Evolutionary conservation across 495 filamentous ascomycete genomes (phyloP), one percentile per base, ranked within the genome.

Genomic region (Penicillium maclennaniae): DNA sequence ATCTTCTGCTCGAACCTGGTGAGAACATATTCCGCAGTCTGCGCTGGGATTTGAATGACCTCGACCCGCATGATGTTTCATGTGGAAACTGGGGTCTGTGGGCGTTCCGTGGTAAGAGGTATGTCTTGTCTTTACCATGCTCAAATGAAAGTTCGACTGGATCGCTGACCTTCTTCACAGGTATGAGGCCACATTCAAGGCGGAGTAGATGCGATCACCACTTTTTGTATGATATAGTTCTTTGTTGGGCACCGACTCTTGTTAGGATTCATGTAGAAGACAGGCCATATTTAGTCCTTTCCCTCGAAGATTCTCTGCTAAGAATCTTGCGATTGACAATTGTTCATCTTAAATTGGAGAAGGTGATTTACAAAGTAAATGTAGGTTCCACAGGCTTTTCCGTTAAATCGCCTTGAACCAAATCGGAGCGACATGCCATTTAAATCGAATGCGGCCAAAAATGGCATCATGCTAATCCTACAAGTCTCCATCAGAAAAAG

Each of bases 71-170:
- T 59, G 95, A 98, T 72, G 78, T 97, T 56, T 96, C 86, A 56
- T 91, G 87, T 66, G 91, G 92, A 39, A 98, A 98, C 67, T 98
- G 90, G 91, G 93, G 93, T 5, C 70, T 95, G 16, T 98, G 92
- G 91, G 90, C 85, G 26, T 97, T 98, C 74, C 82, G 93, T 68
- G 93, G 93, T 56, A 98, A 98, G 83, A 87, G 93, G 84, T 96
- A 85, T 62, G 83, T 78, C 54, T 28, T 68, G 27, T 2, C 31
- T 19, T 26, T 7, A 10, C 8, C 21, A 27, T 44, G 47, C 14
- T 37, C 14, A 38, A n/a, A 23, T 47, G 15, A 7, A 2, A 20
- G 38, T 15, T 38, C 8, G 8, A 34, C 27, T 14, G 26, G 6
- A 38, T 55, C 46, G 37, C 45, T 50, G 43, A 63, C 40, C 23